phyloP scores from a whole-genome alignment of 2,329 filamentous ascomycete genomes.

The Aureobasidium sp. region DNA sequence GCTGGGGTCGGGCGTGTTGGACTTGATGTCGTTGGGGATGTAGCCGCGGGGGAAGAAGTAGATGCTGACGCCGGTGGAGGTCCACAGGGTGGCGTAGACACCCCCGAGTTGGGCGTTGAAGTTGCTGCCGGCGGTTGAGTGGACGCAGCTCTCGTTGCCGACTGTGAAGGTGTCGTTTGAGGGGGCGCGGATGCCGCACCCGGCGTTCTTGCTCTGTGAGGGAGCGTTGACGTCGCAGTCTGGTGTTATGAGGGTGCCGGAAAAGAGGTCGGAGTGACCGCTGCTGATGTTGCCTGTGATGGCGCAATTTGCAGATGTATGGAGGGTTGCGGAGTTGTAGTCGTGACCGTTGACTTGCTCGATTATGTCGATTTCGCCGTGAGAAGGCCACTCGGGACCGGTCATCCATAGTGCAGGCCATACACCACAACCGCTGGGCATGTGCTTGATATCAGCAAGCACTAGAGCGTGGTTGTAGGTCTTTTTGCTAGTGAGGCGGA shows the following conservation, averaged over 20 bases:
- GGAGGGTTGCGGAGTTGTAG: slow-evolving; percentile 34
- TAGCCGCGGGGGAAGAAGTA: slow-evolving; percentile 70
- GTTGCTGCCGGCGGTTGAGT: slow-evolving; percentile 35
- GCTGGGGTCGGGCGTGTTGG: slow-evolving; percentile 52
- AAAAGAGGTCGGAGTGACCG: slow-evolving; percentile 30
- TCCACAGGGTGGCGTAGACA: slow-evolving; percentile 53
- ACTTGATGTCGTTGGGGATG: slow-evolving; percentile 54
- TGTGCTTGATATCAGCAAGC: slow-evolving; percentile 43
- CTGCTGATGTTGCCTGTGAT: slow-evolving; percentile 26
- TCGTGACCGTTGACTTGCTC: slow-evolving; percentile 38
- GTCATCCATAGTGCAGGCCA: slow-evolving; percentile 43
- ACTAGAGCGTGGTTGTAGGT: slow-evolving; percentile 41
- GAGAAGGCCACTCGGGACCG: slow-evolving; percentile 27
- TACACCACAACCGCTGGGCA: slow-evolving; percentile 42
- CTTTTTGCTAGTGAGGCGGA: slow-evolving; percentile 40
- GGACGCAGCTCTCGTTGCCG: slow-evolving; percentile 10
- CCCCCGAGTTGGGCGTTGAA: slow-evolving; percentile 43
- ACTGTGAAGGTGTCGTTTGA: slow-evolving; percentile 22
- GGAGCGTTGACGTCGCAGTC: slow-evolving; percentile 41
- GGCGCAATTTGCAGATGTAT: slow-evolving; percentile 37
- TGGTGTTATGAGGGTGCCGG: slow-evolving; percentile 38
- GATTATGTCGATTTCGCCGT: slow-evolving; percentile 43
- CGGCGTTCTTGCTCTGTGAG: slow-evolving; percentile 31
- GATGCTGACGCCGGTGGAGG: slow-evolving; percentile 58
- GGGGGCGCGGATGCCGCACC: slow-evolving; percentile 32